Evolutionary conservation across 2,329 filamentous ascomycete genomes (phyloP).

Genomic region (Raffaelea deltoideospora): DNA sequence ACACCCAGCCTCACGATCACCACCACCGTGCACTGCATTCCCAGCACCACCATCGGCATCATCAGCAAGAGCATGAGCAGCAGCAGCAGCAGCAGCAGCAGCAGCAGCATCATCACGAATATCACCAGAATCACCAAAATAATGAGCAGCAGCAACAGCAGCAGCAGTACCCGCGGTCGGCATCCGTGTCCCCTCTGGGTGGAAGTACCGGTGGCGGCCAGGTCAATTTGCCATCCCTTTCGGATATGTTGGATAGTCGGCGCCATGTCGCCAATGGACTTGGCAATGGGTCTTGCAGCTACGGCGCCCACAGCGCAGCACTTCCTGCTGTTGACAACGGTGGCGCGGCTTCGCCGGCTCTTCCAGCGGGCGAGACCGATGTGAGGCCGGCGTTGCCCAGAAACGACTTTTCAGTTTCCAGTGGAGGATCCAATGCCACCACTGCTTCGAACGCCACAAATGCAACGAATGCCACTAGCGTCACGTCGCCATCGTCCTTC

Average conservation of each 20-base stretch:
- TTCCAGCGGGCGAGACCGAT: not conserved
- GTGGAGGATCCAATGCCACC: constrained; percentile 21
- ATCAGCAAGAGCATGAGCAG: not conserved
- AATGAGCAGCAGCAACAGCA: no score
- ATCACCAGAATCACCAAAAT: no score
- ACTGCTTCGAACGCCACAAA: no score
- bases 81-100: not conserved
- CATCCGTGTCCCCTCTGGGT: not conserved
- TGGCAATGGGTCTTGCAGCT: no score
- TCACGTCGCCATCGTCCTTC: constrained; percentile 22
- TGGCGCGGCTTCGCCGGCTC: no score
- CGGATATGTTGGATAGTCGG: constrained; percentile 29
- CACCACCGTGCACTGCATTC: no score
- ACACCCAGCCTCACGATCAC: not conserved
- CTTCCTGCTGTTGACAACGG: no score
- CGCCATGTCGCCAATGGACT: constrained; percentile 9
- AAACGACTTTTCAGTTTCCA: not conserved
- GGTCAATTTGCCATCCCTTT: constrained; percentile 28
- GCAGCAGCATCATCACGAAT: not conserved
- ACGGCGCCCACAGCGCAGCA: no score
- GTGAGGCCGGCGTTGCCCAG: not conserved
- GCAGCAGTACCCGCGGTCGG: constrained; percentile 13
- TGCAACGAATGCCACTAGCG: constrained; percentile 22
- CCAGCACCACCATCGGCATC: no score
- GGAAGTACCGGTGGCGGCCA: constrained; percentile 11